Base-by-base conservation (phyloP, 176 grass and related monocot genomes). In the Pontederia crassipes region DNA sequence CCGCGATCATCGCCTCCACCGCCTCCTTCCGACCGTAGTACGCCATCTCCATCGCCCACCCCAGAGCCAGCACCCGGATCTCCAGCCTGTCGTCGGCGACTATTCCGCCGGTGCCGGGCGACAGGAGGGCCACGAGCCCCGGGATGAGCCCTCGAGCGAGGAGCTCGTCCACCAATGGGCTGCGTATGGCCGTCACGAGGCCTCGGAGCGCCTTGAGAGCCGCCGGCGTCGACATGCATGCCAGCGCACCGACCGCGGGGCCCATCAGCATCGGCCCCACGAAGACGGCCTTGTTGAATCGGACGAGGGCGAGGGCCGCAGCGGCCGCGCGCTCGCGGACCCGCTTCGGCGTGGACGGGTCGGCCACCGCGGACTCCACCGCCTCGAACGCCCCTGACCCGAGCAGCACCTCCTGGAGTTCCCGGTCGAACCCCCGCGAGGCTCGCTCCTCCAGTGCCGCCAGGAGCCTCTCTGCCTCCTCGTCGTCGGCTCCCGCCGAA, bases 281-380 rank as follows among this genome's bases (percentile, higher is more conserved):
- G 51, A 91, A 97, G 28, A 97, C 92, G 49, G 90, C 92, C 70
- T 80, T 80, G 79, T 91, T 97, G 81, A 97, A 97, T 11, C 81
- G 75, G 18, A 97, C 92, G 17, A 97, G 81, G 12, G 84, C 84
- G 5, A 88, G 79, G 16, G 72, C 75, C n/a, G 75, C 28, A 1
- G 79, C 74, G 57, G 74, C 87, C 81, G 46, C 79, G 59, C 6
- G 29, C 52, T 69, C 66, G 6, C 66, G 66, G 32, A 90, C 83
- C 48, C 6, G 47, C 12, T 77, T 54, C 45, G 74, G 55, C 9
- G 56, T 60, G 9, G 57, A 24, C 1, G 80, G 40, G 51, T 76
- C 84, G 0, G 54, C 69, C 26, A 96, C 62, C 28, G 29, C 9
- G 2, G 71, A 75, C 74, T 97, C 87, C 9, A 92, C 64, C 0